phyloP scores from a whole-genome alignment of 495 filamentous ascomycete species.

The Aspergillus asperescens region DNA sequence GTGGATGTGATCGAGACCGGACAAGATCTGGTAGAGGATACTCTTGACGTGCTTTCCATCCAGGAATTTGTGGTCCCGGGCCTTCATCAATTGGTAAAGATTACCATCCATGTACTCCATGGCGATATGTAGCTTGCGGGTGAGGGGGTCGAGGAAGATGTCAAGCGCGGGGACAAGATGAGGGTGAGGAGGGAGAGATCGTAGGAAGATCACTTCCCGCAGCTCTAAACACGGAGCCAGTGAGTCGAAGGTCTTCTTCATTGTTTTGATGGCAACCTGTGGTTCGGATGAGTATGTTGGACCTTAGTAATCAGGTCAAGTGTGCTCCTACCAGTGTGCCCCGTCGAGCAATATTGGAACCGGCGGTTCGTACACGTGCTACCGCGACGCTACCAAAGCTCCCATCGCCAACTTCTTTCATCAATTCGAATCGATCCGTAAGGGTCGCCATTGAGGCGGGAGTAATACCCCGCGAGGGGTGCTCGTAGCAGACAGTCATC shows the following conservation, averaged over 20 bases:
- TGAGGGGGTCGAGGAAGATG: slow-evolving; percentile 96
- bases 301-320: neutral
- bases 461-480: slow-evolving; percentile 49
- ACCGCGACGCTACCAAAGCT: slow-evolving; percentile 96
- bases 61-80: slow-evolving; percentile 86
- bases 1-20: slow-evolving; percentile 94
- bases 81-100: slow-evolving; percentile 98
- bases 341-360: slow-evolving; percentile 79
- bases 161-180: slow-evolving; percentile 96
- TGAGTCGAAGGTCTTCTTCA: slow-evolving; percentile 99
- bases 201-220: slow-evolving; percentile 93
- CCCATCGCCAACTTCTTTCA: slow-evolving; percentile 98
- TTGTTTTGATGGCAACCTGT: slow-evolving; percentile 97
- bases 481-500: slow-evolving; percentile 67
- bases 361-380: slow-evolving; percentile 83
- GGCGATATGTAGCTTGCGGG: slow-evolving; percentile 90
- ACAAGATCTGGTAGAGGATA: slow-evolving; percentile 94
- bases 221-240: slow-evolving; percentile 85
- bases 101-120: slow-evolving; percentile 99
- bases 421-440: slow-evolving; percentile 87
- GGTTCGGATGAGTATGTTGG: slow-evolving; percentile 17
- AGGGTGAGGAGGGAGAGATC: slow-evolving; percentile 76
- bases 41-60: slow-evolving; percentile 94
- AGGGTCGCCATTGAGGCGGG: slow-evolving; percentile 50
- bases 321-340: slow-evolving; percentile 76